Base-by-base conservation (phyloP, 2,329 filamentous ascomycete species). In the Trematosphaeria pertusa region DNA sequence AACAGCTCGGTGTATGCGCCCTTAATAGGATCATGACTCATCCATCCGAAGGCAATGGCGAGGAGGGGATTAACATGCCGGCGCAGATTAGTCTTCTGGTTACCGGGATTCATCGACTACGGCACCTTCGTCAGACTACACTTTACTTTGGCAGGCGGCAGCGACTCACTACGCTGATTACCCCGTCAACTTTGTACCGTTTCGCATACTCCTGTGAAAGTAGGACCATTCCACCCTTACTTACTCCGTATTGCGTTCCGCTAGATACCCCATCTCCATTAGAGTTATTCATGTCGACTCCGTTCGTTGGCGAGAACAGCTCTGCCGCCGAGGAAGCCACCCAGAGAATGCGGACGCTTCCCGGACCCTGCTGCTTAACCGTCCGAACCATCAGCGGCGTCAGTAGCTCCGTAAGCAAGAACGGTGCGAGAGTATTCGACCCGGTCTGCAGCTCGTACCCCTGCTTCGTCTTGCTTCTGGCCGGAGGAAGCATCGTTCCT, bases 401-500 rank as follows among this genome's bases (percentile, higher is more conserved):
- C 2, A 75, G 56, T 1, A 67, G 41, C 34, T 73, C 45, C 1
- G 62, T 70, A 19, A 75, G 63, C 2, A 73, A 58, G 30, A 63
- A 67, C 2, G 66, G 64, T 0, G 62, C 73, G 3, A 75, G 46
- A 40, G 53, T 61, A 43, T 75, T 73, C 11, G 62, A 64, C 4
- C 60, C 72, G 15, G 73, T 53, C 26, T 71, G 59, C 5, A 69
- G 49, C 35, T 75, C 70, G 37, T 65, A 75, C 12, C 53, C 56
- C 32, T 59, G 50, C 4, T 8, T 32, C 5, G 53, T 52, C 4
- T 44, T 43, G n/a, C 39, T 50, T 1, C 57, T 61, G 1, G 10
- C 15, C 0, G 64, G 60, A 1, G 64, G 52, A n/a, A n/a, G n/a
- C 11, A 58, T 57, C 21, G 72, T 50, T 31, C 65, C 69, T 12